Evolutionary conservation across 1,284 basidiomycete genomes (phyloP), one percentile per base, ranked within the genome.

Genomic region (Porphyrellus sp.): DNA sequence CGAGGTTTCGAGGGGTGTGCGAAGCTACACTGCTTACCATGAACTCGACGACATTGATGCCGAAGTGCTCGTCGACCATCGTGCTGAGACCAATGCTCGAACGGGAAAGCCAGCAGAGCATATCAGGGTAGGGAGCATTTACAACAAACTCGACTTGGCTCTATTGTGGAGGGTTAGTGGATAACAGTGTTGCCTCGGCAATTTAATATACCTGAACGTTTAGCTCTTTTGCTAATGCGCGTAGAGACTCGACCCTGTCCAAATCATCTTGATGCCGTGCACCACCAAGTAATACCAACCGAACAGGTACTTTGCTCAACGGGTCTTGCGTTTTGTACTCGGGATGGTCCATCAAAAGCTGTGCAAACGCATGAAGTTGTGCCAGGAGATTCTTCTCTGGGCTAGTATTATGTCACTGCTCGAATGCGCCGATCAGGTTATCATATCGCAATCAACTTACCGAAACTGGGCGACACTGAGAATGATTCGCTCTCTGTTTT

Each of bases 31-130:
- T 31, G 69, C 82, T 52, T 49, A 90, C 93, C 95, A 98, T 96
- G 63, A 92, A 96, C 69, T 99, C 96, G 8, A 99, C 96, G 18
- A 99, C 81, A 62, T 95, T 97, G 69, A 99, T 99, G 2, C 97
- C 97, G 62, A 99, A 99, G 69, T 99, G 96, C 70, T 99, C 97
- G 66, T 99, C 95, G 1, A 95, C 83, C 96, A 99, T 99, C 5
- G 96, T 98, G 65, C 91, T 96, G 23, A 98, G 68, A 0, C 97
- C 96, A 5, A 98, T 79, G 53, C 86, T 90, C 0, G 93, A 86
- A 15, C 72, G 72, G 1, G 83, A 80, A 1, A 99, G 77, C 73
- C 84, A 83, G 2, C 70, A 57, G 1, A 95, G 77, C 56, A 98
- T 80, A 9, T 78, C 77, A 0, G 81, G 59, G 60, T 89, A 98